Percentiles rank a stretch among this genome's conserved stretches.
phyloP scores from a whole-genome alignment of 768 basidiomycete species.

The Lactarius trivialis region DNA sequence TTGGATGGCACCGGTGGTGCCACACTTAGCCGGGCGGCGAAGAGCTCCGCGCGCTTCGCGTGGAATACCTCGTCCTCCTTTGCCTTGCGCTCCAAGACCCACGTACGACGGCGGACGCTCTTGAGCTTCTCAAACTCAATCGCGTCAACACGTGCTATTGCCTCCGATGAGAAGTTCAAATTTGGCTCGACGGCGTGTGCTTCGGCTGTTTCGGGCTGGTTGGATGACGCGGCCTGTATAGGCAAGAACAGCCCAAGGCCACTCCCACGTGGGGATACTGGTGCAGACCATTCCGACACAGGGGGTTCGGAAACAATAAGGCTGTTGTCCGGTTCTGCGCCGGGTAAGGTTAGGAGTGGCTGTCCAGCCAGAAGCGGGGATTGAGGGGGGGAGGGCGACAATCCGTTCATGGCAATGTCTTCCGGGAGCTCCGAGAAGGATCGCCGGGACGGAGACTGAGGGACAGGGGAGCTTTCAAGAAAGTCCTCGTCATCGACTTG shows the following conservation, averaged over 20 bases:
- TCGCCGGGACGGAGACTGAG: constrained; percentile 20
- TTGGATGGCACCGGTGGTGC: constrained; percentile 19
- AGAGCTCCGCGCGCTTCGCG: constrained; percentile 16
- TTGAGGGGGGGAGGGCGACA: not conserved
- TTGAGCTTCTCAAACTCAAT: constrained; percentile 19
- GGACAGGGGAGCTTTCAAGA: not conserved
- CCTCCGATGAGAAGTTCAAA: constrained; percentile 14
- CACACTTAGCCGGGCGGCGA: constrained; percentile 20
- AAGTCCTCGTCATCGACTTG: constrained; percentile 4
- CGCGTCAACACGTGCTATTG: constrained; percentile 8
- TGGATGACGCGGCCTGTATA: constrained; percentile 20
- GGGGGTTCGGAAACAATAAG: constrained; percentile 16
- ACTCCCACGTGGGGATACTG: constrained; percentile 11
- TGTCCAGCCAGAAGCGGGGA: constrained; percentile 7
- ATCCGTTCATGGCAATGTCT: constrained; percentile 1
- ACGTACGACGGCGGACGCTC: constrained; percentile 18
- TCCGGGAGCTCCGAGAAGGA: constrained; percentile 19
- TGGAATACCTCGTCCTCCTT: constrained; percentile 19
- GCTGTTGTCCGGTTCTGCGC: constrained; percentile 38
- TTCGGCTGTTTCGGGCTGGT: constrained; percentile 6
- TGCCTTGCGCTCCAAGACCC: constrained; percentile 22
- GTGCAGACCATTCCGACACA: constrained; percentile 15
- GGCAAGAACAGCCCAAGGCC: constrained; percentile 22
- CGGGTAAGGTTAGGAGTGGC: constrained; percentile 35
- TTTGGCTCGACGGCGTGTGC: constrained; percentile 19